Conservation (phyloP, 2,329 filamentous ascomycete species). For the Aspergillus sp. region DNA sequence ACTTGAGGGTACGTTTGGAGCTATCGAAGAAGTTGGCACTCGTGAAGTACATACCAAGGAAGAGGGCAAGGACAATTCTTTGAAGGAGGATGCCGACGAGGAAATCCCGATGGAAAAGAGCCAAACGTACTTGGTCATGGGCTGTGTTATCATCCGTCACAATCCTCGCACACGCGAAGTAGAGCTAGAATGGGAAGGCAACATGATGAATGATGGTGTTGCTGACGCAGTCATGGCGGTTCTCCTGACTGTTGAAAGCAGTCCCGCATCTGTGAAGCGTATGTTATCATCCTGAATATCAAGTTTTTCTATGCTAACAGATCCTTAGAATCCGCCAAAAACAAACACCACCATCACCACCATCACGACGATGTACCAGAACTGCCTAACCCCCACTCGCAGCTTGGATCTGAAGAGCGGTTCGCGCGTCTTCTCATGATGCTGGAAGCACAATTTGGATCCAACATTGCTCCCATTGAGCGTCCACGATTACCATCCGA, state of each 20-base stretch:
- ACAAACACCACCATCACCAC: slow-evolving; percentile 57
- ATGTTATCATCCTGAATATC: slow-evolving; percentile 31
- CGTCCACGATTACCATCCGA: slow-evolving; percentile 47
- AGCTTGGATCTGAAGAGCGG: slow-evolving; percentile 67
- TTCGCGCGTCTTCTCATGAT: slow-evolving; percentile 88
- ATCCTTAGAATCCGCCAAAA: slow-evolving; percentile 52
- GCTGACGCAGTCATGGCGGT: slow-evolving; percentile 96
- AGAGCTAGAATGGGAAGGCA: slow-evolving; percentile 95
- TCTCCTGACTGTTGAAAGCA: slow-evolving; percentile 85
- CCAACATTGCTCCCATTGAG: slow-evolving; percentile 74
- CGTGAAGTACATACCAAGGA: slow-evolving; percentile 26
- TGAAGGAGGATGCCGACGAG: slow-evolving; percentile 41
- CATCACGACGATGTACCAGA: slow-evolving; percentile 38
- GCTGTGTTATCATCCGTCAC: slow-evolving; percentile 79
- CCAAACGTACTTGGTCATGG: slow-evolving; percentile 69
- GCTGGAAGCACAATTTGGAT: slow-evolving; percentile 93
- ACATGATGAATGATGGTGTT: slow-evolving; percentile 94
- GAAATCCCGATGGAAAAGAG: slow-evolving; percentile 35
- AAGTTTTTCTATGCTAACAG: slow-evolving; percentile 11
- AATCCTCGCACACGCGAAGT: slow-evolving; percentile 67
- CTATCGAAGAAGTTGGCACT: slow-evolving; percentile 57
- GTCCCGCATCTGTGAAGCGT: slow-evolving; percentile 91
- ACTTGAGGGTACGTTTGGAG: slow-evolving; percentile 88
- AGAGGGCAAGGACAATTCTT: slow-evolving; percentile 30
- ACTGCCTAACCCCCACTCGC: slow-evolving; percentile 66